Evolutionary conservation across 192 early-diverging fungal genomes (phyloP), one percentile per base, ranked within the genome.

Genomic region (Coemansia sp.): DNA sequence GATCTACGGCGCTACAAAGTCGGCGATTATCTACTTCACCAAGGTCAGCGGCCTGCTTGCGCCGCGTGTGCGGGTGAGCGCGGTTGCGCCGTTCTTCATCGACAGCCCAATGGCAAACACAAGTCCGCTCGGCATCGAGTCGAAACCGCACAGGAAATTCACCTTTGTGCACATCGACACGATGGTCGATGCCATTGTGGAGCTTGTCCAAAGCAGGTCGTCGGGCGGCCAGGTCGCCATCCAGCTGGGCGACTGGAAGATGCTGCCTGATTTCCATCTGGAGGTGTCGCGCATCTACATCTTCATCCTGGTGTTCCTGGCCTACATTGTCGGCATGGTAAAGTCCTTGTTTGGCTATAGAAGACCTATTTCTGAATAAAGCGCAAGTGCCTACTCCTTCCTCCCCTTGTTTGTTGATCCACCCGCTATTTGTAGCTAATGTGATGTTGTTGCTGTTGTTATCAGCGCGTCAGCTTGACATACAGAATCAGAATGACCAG

Each of bases 331-430:
- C 48, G 4, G 48, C n/a, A 50, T 17, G 48, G 48, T 50, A 50
- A 50, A 50, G 48, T 50, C 48, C 48, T 50, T 50, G 48, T 50
- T 50, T 50, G 48, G 51, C 7, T 25, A 54, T 22, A 54, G 11
- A 25, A 20, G 51, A 10, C 51, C 51, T 25, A 54, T 54, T 25
- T 54, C 51, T 25, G 51, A 20, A 9, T 54, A 11, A 25, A 25
- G 4, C 20, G 20, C 16, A 50, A 13, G 93, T 92, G 66, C 90
- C 76, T 67, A 99, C 91, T 74, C 98, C 97, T 85, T 98, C 98
- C 86, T 99, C 97, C 61, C 97, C 97, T 43, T 96, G 87, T 39
- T 96, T 95, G 69, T 88, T 91, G 40, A 99, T 75, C 65, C 94
- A 95, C 44, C 98, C 86, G 32, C 4, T 32, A 32, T 32, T 32